phyloP scores from a whole-genome alignment of 2,329 filamentous ascomycete genomes.

The Scedosporium apiospermum region DNA sequence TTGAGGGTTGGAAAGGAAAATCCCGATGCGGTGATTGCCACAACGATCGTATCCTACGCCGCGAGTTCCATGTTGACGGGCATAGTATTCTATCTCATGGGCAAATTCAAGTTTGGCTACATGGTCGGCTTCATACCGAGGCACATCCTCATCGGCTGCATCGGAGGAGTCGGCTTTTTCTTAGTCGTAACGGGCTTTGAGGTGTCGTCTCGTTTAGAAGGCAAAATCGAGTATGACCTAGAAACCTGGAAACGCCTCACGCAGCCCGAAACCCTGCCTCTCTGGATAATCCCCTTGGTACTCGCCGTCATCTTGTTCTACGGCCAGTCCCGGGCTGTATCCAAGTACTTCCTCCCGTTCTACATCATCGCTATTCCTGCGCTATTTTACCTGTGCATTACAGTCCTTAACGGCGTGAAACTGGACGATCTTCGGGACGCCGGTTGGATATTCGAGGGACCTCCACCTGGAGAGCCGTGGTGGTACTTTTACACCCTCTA shows the following conservation, averaged over 20 bases:
- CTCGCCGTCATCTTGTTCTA: constrained; percentile 70
- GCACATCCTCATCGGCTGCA: constrained; percentile 93
- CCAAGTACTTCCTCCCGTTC: constrained; percentile 75
- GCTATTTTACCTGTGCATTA: constrained; percentile 70
- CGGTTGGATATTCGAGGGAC: constrained; percentile 89
- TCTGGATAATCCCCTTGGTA: constrained; percentile 74
- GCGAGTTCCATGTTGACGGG: constrained; percentile 87
- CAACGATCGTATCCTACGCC: constrained; percentile 85
- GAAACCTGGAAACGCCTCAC: constrained; percentile 68
- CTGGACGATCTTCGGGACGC: constrained; percentile 56
- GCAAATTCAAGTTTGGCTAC: constrained; percentile 76
- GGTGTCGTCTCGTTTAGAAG: constrained; percentile 80
- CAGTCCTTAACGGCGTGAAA: constrained; percentile 57
- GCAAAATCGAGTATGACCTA: constrained; percentile 72
- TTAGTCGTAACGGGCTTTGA: constrained; percentile 85
- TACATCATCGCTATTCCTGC: constrained; percentile 76
- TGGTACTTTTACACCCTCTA: constrained; percentile 98
- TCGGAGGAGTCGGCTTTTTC: constrained; percentile 95
- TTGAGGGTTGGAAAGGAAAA: constrained; percentile 68
- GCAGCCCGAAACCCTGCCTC: constrained; percentile 60
- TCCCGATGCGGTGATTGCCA: constrained; percentile 80
- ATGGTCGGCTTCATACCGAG: constrained; percentile 95
- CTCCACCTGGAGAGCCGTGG: constrained; percentile 79
- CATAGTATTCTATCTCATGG: constrained; percentile 84
- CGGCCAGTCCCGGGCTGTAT: constrained; percentile 65